Evolutionary conservation across 176 grass and related monocot genomes (phyloP), one percentile per base, ranked within the genome.

Genomic region (Oryza longistaminata): DNA sequence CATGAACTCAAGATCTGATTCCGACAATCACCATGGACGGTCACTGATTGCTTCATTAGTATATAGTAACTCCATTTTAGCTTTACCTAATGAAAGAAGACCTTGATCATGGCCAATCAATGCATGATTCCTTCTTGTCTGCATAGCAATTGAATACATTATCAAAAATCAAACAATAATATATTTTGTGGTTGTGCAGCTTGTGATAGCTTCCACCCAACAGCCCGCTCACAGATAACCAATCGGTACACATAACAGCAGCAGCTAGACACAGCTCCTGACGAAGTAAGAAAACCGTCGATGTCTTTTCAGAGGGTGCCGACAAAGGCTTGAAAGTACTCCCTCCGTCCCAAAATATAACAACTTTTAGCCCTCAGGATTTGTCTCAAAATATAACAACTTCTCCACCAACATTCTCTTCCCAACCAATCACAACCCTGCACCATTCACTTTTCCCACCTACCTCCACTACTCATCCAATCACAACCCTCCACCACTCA

Each of bases 21-120:
- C 67, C 71, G 78, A 58, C 24, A 7, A 55, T 46, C 88, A 82
- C 66, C 44, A 60, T 65, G 78, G 17, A 34, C 15, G 87, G 75
- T 25, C 19, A 65, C 33, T 34, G 68, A 49, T 64, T 70, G 75
- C 17, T 76, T 37, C 21, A 43, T 45, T 21, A 24, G 12, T 70
- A 26, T 48, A 50, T 34, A 22, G 16, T 37, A 21, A 58, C 53
- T 62, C 37, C 39, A 65, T 65, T 19, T 10, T 66, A n/a, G 71
- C 19, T 53, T 21, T 27, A 22, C 7, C 25, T 48, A 48, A 27
- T 49, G 40, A 27, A 44, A 26, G 10, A 64, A 16, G 15, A 75
- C 22, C 60, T 29, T 37, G 19, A 17, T 12, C 71, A 78, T 64
- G 39, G 22, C 31, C 6, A 2, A 34, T 62, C n/a, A 19, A 43